These are phyloP conservation scores for Starmerella sp. DNA, from an alignment of 805 yeast species.

Conservation along the genomic window DNA sequence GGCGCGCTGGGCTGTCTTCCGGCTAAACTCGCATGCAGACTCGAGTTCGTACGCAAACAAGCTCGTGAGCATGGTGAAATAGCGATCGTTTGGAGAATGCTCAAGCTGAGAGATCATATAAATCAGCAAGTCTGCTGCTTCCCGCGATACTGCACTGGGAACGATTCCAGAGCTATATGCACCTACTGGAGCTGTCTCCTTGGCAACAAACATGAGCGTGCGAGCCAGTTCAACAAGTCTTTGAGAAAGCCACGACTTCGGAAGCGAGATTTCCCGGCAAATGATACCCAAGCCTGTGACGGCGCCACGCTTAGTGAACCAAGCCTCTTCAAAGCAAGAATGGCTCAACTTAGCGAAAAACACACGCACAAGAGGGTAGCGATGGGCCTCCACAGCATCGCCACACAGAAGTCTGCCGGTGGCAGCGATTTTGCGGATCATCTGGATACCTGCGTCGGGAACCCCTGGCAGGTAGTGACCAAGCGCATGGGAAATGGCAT, in stretches of 20 bases:
- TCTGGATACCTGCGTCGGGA: slow-evolving; percentile 55
- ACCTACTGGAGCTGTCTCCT: slow-evolving; percentile 39
- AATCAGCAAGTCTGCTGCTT: slow-evolving; percentile 58
- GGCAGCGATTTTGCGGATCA: slow-evolving; percentile 50
- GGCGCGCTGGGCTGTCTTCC: slow-evolving; percentile 69
- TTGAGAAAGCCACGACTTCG: slow-evolving; percentile 59
- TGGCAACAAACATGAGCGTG: slow-evolving; percentile 75
- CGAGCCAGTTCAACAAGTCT: slow-evolving; percentile 77
- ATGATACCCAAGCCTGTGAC: slow-evolving; percentile 69
- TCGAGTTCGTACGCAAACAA: slow-evolving; percentile 86
- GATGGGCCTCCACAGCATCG: slow-evolving; percentile 48
- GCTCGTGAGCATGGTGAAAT: slow-evolving; percentile 73
- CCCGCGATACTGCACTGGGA: slow-evolving; percentile 62
- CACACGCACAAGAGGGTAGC: slow-evolving; percentile 61
- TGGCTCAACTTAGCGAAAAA: slow-evolving; percentile 78
- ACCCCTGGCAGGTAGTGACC: slow-evolving; percentile 66
- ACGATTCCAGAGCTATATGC: slow-evolving; percentile 61
- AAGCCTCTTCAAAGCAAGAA: slow-evolving; percentile 80
- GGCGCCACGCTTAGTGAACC: slow-evolving; percentile 80
- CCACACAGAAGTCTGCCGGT: slow-evolving; percentile 62
- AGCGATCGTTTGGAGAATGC: slow-evolving; percentile 46
- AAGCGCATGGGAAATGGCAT: slow-evolving; percentile 67
- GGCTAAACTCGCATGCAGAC: slow-evolving; percentile 70
- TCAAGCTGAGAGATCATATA: slow-evolving; percentile 37
- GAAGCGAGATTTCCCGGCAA: slow-evolving; percentile 54